A percentile compares a stretch with the other conserved stretches of the same genome.
phyloP scores from a whole-genome alignment of 805 yeast species.

The Cyberlindnera sargentensis region DNA sequence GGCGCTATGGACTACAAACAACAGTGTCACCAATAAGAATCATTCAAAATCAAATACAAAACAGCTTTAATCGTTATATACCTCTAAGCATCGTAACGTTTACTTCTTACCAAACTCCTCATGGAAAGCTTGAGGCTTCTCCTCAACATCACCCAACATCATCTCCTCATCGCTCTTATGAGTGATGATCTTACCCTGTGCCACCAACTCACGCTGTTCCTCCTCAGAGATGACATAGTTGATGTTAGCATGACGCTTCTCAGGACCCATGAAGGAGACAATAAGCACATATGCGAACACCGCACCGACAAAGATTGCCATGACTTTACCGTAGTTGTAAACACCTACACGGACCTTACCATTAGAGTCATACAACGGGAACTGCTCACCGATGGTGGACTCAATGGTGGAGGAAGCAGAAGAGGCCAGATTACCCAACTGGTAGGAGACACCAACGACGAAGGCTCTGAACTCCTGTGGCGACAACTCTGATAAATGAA shows the following conservation, averaged over 20 bases:
- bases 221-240: conserved; percentile 17
- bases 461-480: conserved; percentile 59
- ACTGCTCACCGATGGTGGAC: conserved; percentile 51
- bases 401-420: conserved; percentile 68
- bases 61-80: not conserved
- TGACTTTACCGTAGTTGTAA: conserved; percentile 50
- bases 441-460: conserved; percentile 57
- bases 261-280: conserved; percentile 53
- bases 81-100: not conserved
- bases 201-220: conserved; percentile 18
- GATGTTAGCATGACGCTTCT: conserved; percentile 34
- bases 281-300: conserved; percentile 48
- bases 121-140: conserved; percentile 7
- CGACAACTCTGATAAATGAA: conserved; percentile 53
- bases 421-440: conserved; percentile 61
- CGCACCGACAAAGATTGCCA: conserved; percentile 62
- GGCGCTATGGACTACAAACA: no score
- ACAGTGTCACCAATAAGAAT: no score
- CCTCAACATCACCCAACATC: conserved; percentile 4
- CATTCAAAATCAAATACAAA: no score
- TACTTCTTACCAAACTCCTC: conserved; percentile 1
- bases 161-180: conserved; percentile 13
- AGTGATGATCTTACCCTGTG: conserved; percentile 20
- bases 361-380: conserved; percentile 31
- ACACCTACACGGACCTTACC: conserved; percentile 20